These are phyloP conservation scores for Barnettozyma vustinii DNA, from an alignment of 805 yeast genomes.

Conservation along the genomic window DNA sequence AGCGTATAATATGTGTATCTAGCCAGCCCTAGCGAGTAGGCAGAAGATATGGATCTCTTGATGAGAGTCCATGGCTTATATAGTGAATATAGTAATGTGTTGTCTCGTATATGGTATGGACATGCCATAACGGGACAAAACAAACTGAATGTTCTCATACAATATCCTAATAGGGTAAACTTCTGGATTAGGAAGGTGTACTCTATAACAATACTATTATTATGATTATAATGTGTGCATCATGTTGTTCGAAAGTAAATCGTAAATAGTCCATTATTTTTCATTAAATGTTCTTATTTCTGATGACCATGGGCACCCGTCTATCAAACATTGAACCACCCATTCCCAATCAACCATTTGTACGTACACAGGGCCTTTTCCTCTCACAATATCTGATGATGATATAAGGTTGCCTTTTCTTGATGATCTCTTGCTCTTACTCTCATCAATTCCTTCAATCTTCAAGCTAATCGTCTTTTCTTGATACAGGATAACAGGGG, in stretches of 20 bases:
- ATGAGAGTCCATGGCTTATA: no score
- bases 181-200: no score
- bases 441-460: neutral
- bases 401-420: neutral
- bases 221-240: no score
- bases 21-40: no score
- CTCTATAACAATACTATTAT: no score
- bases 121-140: no score
- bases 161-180: no score
- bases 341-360: constrained; percentile 55
- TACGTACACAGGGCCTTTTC: constrained; percentile 7
- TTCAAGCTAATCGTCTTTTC: constrained; percentile 1
- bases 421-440: neutral
- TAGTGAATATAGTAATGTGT: no score
- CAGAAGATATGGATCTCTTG: no score
- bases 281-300: neutral
- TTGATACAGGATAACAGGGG: constrained; percentile 3
- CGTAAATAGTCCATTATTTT: neutral
- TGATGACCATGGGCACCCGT: constrained; percentile 24
- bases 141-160: no score
- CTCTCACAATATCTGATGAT: neutral
- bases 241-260: neutral
- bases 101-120: no score
- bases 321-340: constrained; percentile 58
- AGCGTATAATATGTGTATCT: no score